These are phyloP conservation scores for Suillus luteus DNA, from an alignment of 768 basidiomycete species.

Conservation along the genomic window DNA sequence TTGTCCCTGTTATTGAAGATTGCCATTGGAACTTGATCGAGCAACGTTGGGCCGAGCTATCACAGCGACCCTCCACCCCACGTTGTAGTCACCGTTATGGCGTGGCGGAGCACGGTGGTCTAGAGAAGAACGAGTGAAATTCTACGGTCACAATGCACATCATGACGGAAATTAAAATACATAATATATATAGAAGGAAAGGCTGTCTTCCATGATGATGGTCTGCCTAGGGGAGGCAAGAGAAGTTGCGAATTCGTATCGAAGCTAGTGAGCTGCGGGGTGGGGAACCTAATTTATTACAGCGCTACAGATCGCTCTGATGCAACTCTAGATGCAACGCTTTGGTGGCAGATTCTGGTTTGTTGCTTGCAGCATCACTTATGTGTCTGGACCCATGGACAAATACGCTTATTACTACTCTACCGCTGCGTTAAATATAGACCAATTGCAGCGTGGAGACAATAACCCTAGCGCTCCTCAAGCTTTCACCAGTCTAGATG, in stretches of 20 bases:
- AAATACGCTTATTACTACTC: not conserved
- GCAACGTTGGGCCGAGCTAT: constrained; percentile 36
- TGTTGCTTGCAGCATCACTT: not conserved
- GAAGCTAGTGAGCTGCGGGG: not conserved
- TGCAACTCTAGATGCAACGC: too few relatives aligned
- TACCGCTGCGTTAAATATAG: not conserved
- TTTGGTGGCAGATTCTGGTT: not conserved
- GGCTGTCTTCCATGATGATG: not conserved
- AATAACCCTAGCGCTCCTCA: not conserved
- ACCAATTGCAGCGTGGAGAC: not conserved
- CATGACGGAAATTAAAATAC: not conserved
- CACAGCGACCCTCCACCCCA: not conserved
- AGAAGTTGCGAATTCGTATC: not conserved
- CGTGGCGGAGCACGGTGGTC: not conserved
- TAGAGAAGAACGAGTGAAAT: not conserved
- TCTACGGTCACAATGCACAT: not conserved
- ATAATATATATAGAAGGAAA: not conserved
- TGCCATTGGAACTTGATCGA: constrained; percentile 44
- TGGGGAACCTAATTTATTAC: too few relatives aligned
- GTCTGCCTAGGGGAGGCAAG: not conserved
- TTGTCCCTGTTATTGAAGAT: constrained; percentile 39
- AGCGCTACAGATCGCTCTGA: too few relatives aligned
- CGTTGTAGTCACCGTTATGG: not conserved
- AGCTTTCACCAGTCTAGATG: not conserved
- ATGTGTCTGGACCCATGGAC: not conserved